These are phyloP conservation scores for Punctularia strigosozonata DNA, from an alignment of 768 basidiomycete species.

Conservation along the genomic window DNA sequence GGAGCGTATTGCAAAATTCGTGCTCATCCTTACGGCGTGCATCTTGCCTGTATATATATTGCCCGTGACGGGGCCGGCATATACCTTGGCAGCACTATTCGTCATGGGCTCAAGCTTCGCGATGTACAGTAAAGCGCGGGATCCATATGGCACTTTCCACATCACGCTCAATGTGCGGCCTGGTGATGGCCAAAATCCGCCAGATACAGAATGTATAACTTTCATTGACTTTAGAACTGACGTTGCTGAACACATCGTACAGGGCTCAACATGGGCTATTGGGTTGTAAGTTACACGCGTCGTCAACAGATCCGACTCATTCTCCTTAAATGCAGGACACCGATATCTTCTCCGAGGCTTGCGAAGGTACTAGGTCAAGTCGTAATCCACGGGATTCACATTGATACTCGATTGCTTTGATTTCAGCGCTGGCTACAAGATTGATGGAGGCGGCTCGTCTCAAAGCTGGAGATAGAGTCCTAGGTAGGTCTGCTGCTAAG, in stretches of 20 bases:
- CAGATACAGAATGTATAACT: slow-evolving; percentile 53
- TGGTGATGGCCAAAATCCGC: slow-evolving; percentile 20
- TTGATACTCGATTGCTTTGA: background rate
- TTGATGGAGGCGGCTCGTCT: slow-evolving; percentile 31
- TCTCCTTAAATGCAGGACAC: slow-evolving; percentile 25
- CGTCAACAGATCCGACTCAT: background rate
- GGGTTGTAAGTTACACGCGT: slow-evolving; percentile 33
- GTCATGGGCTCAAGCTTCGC: too few species aligned
- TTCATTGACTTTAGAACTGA: too few species aligned
- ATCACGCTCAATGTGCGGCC: slow-evolving; percentile 35
- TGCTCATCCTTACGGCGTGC: too few species aligned
- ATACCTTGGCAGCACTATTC: too few species aligned
- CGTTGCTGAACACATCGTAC: too few species aligned
- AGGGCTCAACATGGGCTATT: slow-evolving; percentile 66
- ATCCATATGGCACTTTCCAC: slow-evolving; percentile 53
- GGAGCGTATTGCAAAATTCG: too few species aligned
- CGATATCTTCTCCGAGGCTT: slow-evolving; percentile 41
- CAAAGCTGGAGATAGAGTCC: slow-evolving; percentile 29
- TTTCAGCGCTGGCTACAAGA: slow-evolving; percentile 37
- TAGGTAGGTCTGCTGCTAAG: slow-evolving; percentile 29
- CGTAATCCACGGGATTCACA: background rate
- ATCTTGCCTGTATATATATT: too few species aligned
- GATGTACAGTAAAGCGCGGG: too few species aligned
- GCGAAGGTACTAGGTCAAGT: slow-evolving; percentile 34
- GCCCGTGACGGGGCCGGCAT: too few species aligned